phyloP scores from a whole-genome alignment of 106 monocot genomes.

The Platanthera zijinensis region DNA sequence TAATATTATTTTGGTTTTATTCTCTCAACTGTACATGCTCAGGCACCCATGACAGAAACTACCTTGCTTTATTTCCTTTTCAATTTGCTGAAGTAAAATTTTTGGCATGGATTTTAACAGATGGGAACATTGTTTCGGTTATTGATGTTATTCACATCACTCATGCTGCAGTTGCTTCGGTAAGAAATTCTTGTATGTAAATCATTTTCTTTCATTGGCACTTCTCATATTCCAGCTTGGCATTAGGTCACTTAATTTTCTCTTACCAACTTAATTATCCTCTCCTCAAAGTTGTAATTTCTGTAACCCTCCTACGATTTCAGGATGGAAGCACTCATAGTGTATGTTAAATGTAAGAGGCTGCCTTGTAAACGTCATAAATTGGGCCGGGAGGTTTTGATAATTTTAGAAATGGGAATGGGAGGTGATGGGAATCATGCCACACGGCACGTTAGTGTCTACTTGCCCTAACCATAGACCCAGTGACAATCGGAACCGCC shows the following conservation, averaged over 20 bases:
- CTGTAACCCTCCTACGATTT: no score
- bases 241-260: not conserved
- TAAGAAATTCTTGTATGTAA: constrained; percentile 12
- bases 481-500: no score
- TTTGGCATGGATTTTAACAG: constrained; percentile 15
- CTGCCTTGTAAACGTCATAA: no score
- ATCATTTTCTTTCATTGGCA: not conserved
- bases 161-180: constrained; percentile 36
- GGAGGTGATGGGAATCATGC: no score
- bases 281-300: no score
- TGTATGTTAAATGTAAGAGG: no score
- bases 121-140: constrained; percentile 60
- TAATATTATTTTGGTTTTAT: no score
- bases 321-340: no score
- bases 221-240: not conserved
- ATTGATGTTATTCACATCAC: constrained; percentile 36
- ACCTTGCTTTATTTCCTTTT: not conserved
- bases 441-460: no score
- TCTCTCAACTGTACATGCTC: not conserved
- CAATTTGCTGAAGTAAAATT: not conserved
- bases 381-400: no score
- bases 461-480: no score
- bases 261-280: not conserved
- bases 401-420: no score
- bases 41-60: not conserved